phyloP scores from a whole-genome alignment of 2,329 filamentous ascomycete species.

The Talaromyces sp. region DNA sequence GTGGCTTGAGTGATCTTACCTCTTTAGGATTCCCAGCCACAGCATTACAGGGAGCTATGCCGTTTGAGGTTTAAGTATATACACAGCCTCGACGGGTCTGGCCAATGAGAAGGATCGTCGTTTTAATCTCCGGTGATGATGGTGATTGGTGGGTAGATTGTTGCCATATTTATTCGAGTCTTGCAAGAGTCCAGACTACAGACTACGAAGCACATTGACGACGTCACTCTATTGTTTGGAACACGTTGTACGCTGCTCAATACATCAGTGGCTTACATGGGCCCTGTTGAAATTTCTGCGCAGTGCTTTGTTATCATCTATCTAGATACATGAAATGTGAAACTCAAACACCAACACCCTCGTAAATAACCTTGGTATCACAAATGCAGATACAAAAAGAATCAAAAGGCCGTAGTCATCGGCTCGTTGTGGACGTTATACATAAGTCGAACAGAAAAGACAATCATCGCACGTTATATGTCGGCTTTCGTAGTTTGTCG shows the following conservation, averaged over 20 bases:
- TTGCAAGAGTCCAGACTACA: neutral
- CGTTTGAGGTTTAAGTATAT: neutral
- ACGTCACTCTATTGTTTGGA: neutral
- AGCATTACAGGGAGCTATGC: neutral
- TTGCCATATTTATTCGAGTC: neutral
- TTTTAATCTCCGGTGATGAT: neutral
- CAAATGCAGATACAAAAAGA: neutral
- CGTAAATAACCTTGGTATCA: slow-evolving; percentile 10
- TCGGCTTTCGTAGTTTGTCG: slow-evolving; percentile 82
- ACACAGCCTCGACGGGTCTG: neutral
- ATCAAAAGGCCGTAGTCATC: neutral
- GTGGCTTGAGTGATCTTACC: neutral
- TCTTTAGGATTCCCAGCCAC: slow-evolving; percentile 1
- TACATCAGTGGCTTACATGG: neutral
- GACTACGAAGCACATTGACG: neutral
- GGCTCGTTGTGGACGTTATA: neutral
- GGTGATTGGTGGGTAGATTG: neutral
- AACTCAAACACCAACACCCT: neutral
- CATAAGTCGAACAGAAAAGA: neutral
- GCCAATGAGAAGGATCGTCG: neutral
- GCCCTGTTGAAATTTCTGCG: no score
- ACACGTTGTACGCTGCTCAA: no score
- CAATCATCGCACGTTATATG: slow-evolving; percentile 53
- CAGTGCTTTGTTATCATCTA: neutral
- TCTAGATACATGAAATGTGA: slow-evolving; percentile 5